A percentile compares a stretch with the other conserved stretches of the same genome.
These are phyloP conservation scores for Zygosaccharomyces bailii DNA, from an alignment of 805 yeast species.

Conservation along the genomic window DNA sequence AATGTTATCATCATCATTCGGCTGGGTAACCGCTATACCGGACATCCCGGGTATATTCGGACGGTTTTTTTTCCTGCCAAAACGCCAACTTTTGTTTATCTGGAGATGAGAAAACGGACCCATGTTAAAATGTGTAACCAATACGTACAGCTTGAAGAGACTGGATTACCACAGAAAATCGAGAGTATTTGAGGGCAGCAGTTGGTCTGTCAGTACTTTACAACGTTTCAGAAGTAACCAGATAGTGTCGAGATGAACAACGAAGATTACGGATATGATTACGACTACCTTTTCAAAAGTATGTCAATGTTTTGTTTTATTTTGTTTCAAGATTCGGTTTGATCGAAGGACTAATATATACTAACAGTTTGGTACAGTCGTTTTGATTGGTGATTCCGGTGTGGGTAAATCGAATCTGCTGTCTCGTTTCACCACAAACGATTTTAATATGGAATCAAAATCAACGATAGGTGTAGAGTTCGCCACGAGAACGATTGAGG, in stretches of 20 bases:
- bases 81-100: constrained; percentile 1
- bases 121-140: background rate
- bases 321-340: no score
- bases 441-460: constrained; percentile 89
- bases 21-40: no score
- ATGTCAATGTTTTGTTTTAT: constrained; percentile 25
- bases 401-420: constrained; percentile 94
- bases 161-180: background rate
- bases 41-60: background rate
- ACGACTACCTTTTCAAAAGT: constrained; percentile 88
- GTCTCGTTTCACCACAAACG: constrained; percentile 92
- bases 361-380: constrained; percentile 46
- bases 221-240: background rate
- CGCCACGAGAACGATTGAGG: constrained; percentile 91
- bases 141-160: background rate
- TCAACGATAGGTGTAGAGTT: constrained; percentile 98
- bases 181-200: background rate
- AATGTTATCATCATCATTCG: no score
- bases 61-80: background rate
- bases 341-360: background rate
- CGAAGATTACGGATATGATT: constrained; percentile 74
- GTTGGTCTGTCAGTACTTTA: background rate
- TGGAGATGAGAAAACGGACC: background rate
- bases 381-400: constrained; percentile 93
- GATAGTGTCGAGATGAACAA: constrained; percentile 26